Evolutionary conservation across 2,329 filamentous ascomycete species (phyloP), one percentile per base, ranked within the genome.

Genomic region (Acrocalymma vagum): DNA sequence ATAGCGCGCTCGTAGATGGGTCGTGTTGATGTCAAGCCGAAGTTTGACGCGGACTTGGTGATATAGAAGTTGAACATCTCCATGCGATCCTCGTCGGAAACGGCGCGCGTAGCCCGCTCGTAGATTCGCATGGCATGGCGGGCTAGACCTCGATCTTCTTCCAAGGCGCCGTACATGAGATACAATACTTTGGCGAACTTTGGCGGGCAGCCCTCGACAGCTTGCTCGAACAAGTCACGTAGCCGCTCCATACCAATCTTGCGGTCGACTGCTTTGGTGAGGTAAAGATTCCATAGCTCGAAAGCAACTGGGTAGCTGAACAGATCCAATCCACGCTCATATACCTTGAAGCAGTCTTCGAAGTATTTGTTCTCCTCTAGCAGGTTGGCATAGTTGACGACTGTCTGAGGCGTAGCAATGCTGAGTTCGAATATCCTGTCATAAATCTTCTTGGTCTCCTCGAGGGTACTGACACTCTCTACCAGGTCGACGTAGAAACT

Each of bases 41-140:
- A 99, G 72, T 99, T 99, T 14, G 91, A 95, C 2, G 94, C 94
- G 1, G 92, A 96, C 70, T 99, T 97, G 43, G 93, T 97, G 65
- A 99, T 96, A 76, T 99, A 99, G 67, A 97, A 96, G 70, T 96
- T 94, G 77, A 96, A 99, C 92, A 99, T 96, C 61, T 96, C 91
- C 45, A 92, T 86, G 36, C 91, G 82, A 69, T 99, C 93, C 62
- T 96, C 93, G 62, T 99, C 94, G 10, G 90, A 87, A 3, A 99
- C 95, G 9, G 93, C 92, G 21, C 94, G 85, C 5, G 94, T 99
- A 6, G 94, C 94, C 43, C 94, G 87, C 74, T 99, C 95, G 72
- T 99, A 99, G 56, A 99, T 99, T 45, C 94, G 88, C 94, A 99
- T 99, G 2, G 95, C 95, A 67, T 97, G 93, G 33, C 95, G 83